Evolutionary conservation across 768 basidiomycete species (phyloP).

Genomic region (Phlebiopsis gigantea): DNA sequence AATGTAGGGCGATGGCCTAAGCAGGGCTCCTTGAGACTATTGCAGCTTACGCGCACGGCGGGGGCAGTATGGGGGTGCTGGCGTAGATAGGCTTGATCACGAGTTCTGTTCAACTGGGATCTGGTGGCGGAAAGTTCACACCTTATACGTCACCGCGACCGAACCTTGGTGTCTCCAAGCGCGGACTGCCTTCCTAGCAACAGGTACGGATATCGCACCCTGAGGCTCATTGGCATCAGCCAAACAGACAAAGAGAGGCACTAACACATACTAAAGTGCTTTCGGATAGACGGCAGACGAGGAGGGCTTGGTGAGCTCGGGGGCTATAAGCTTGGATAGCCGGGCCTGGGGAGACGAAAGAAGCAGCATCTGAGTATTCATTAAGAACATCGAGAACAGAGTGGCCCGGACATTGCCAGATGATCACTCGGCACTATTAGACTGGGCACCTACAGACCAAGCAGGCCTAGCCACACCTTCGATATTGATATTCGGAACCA

Average conservation of each 20-base stretch:
- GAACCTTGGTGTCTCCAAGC: background rate
- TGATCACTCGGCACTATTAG: background rate
- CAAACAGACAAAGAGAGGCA: background rate
- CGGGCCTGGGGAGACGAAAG: background rate
- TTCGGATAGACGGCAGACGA: background rate
- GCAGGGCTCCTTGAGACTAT: background rate
- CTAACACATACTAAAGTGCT: background rate
- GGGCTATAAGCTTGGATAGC: background rate
- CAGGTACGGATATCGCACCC: background rate
- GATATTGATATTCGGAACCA: background rate
- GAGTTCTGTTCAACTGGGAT: background rate
- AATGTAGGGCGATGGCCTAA: background rate
- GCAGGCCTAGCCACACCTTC: background rate
- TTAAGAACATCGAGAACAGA: background rate
- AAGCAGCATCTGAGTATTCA: background rate
- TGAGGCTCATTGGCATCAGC: background rate
- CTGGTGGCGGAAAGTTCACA: background rate
- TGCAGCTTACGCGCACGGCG: background rate
- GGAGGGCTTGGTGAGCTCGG: background rate
- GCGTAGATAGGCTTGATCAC: background rate
- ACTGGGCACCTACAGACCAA: background rate
- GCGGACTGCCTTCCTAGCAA: background rate
- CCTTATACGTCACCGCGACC: background rate
- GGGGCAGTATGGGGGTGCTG: background rate
- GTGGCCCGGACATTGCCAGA: background rate